phyloP scores from a whole-genome alignment of 257 asterid species.

The Gynochthodes officinalis region DNA sequence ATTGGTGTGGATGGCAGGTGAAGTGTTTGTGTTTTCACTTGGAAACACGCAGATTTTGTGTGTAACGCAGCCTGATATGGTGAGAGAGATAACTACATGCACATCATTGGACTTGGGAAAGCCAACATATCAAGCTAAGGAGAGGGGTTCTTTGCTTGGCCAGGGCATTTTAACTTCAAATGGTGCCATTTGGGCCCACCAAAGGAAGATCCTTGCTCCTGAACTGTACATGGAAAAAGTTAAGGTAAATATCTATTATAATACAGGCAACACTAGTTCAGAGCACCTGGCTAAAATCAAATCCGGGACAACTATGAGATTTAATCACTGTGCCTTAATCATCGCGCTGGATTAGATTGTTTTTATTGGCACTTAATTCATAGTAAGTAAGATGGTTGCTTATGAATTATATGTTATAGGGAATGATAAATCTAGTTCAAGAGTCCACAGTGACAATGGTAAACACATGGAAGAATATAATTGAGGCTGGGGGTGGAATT shows the following conservation, averaged over 20 bases:
- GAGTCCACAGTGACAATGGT: conserved; percentile 32
- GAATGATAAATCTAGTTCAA: conserved; percentile 36
- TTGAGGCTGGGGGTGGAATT: conserved; percentile 29
- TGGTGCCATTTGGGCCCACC: conserved; percentile 40
- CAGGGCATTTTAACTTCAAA: conserved; percentile 46
- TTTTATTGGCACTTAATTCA: too few relatives aligned
- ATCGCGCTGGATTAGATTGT: too few relatives aligned
- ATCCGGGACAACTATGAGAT: too few relatives aligned
- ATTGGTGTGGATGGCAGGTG: conserved; percentile 24
- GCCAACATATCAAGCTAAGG: conserved; percentile 42
- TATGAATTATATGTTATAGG: conserved; percentile 22
- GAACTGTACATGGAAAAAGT: conserved; percentile 44
- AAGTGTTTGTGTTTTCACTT: conserved; percentile 38
- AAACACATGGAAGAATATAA: conserved; percentile 32
- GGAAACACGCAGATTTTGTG: conserved; percentile 37
- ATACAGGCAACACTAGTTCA: too few relatives aligned
- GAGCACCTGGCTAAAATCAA: too few relatives aligned
- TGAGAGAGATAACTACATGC: conserved; percentile 39
- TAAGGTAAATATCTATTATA: conserved; percentile 37
- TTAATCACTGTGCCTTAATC: too few relatives aligned
- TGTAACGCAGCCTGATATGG: conserved; percentile 35
- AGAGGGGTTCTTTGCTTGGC: conserved; percentile 40
- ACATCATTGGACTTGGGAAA: conserved; percentile 48
- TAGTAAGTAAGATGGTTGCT: too few relatives aligned
- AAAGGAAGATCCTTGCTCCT: conserved; percentile 45